These are phyloP conservation scores for Diaporthe sp. DNA, from an alignment of 2,329 filamentous ascomycete species.

Conservation along the genomic window DNA sequence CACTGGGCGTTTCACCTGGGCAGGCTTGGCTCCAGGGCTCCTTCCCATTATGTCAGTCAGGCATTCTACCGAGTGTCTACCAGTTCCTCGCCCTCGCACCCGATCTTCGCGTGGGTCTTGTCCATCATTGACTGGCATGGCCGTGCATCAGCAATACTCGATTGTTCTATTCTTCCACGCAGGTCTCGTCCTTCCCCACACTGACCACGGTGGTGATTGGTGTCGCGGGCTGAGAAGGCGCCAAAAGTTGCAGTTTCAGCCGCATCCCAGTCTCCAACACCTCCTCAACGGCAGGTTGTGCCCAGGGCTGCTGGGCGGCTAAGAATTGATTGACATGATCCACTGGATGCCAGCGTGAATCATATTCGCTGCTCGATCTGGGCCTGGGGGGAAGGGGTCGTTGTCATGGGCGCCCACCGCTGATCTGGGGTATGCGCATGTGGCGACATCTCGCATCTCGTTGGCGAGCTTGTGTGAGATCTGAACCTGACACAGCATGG, in stretches of 20 bases:
- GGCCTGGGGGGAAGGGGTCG: not conserved
- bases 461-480: constrained; percentile 13
- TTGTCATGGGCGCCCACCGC: not conserved
- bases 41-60: not conserved
- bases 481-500: constrained; percentile 11
- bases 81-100: not conserved
- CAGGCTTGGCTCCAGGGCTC: constrained; percentile 2
- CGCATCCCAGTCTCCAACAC: not conserved
- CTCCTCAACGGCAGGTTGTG: not conserved
- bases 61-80: not conserved
- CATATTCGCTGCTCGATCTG: constrained; percentile 21
- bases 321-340: constrained; percentile 18
- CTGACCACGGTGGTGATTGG: not conserved
- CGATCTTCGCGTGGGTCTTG: not conserved
- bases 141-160: not conserved
- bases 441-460: not conserved
- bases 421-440: not conserved
- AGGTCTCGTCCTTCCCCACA: not conserved
- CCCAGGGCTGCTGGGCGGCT: constrained; percentile 14
- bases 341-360: constrained; percentile 22
- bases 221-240: constrained; percentile 21
- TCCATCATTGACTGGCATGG: not conserved
- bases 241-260: constrained; percentile 34
- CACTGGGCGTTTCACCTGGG: constrained; percentile 27
- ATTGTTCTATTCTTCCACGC: not conserved